Evolutionary conservation across 2,329 filamentous ascomycete genomes (phyloP).

Genomic region (Venturiaceae sp.): DNA sequence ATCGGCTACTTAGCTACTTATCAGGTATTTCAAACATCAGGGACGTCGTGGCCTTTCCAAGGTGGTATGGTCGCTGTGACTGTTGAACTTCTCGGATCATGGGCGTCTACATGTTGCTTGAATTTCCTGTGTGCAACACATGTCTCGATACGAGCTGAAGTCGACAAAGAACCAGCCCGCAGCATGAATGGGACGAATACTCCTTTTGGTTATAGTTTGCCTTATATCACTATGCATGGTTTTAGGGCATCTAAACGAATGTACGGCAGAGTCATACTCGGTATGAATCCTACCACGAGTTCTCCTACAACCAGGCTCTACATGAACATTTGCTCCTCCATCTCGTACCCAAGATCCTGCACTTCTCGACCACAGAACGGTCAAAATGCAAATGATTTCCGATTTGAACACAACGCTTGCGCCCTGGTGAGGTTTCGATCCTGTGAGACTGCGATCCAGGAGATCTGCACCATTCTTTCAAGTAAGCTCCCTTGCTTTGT

Average conservation of each 20-base stretch:
- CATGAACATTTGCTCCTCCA: too few species aligned
- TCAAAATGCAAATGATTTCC: conserved; percentile 1
- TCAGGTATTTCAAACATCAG: conserved; percentile 72
- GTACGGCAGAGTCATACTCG: not conserved
- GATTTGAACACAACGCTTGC: not conserved
- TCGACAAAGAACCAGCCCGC: not conserved
- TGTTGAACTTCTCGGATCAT: conserved; percentile 20
- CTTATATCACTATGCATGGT: not conserved
- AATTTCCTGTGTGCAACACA: not conserved
- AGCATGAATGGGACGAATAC: not conserved
- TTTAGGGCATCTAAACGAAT: not conserved
- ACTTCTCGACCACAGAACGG: not conserved
- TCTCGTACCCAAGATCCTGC: too few species aligned
- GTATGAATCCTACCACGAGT: not conserved
- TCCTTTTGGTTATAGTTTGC: not conserved
- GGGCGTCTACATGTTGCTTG: not conserved
- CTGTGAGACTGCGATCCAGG: not conserved
- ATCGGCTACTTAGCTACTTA: conserved; percentile 76
- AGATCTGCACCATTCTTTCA: not conserved
- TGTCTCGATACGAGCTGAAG: not conserved
- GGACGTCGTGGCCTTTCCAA: conserved; percentile 78
- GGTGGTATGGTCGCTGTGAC: conserved; percentile 52
- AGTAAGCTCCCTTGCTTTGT: not conserved
- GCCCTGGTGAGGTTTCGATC: not conserved
- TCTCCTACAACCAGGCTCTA: too few species aligned